Conservation (phyloP, 73 alveolate species). For the Tetrahymena borealis region DNA sequence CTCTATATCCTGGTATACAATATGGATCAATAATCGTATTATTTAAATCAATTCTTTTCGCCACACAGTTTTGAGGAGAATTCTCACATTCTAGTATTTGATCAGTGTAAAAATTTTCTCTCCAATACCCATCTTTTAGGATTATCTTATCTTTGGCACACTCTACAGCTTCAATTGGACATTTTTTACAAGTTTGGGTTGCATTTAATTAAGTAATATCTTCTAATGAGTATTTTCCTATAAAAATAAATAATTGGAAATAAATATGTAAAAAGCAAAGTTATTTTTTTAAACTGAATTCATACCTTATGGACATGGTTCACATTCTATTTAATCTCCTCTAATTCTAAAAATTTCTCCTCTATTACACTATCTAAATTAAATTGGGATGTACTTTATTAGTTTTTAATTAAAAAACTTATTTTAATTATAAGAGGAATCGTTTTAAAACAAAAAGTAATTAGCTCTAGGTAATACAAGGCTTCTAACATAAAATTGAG, state of each 20-base stretch:
- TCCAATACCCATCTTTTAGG: not conserved
- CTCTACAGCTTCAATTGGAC: not conserved
- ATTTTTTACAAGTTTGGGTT: not conserved
- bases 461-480: not conserved
- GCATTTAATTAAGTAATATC: not conserved
- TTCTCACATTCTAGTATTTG: not conserved
- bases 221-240: not conserved
- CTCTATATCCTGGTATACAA: not conserved
- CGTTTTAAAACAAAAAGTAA: not conserved
- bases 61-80: not conserved
- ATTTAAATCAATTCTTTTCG: not conserved
- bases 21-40: not conserved
- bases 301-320: not conserved
- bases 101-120: not conserved
- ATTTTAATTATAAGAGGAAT: not conserved
- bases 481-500: not conserved
- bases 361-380: not conserved
- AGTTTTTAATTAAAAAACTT: not conserved
- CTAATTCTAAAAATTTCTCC: not conserved
- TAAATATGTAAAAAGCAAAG: too few relatives aligned
- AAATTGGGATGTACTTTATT: not conserved
- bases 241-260: too few relatives aligned
- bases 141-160: not conserved
- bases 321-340: not conserved
- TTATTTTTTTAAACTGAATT: not conserved